Evolutionary conservation across 768 basidiomycete genomes (phyloP).

Genomic region (Clavaria fumosa): DNA sequence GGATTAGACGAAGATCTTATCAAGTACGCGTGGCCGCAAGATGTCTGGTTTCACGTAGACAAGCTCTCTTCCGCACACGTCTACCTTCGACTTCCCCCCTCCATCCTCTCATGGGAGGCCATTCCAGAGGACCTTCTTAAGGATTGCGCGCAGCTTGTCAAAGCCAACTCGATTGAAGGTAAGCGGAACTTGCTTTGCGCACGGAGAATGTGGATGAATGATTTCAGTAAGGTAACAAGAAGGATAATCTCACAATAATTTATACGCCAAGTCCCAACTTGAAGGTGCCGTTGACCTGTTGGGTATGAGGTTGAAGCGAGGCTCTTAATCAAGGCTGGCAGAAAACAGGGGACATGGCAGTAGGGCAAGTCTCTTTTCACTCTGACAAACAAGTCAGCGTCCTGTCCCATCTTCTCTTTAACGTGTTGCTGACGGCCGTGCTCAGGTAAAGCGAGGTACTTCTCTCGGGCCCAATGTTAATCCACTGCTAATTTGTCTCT

Average conservation of each 20-base stretch:
- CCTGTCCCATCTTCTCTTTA: background rate
- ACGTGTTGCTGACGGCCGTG: background rate
- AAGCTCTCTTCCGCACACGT: slow-evolving; percentile 95
- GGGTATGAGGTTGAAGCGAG: background rate
- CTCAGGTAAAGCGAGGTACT: slow-evolving; percentile 10
- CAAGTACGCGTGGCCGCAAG: slow-evolving; percentile 80
- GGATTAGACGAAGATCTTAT: slow-evolving; percentile 84
- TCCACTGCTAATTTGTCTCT: slow-evolving; percentile 1
- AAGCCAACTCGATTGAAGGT: slow-evolving; percentile 97
- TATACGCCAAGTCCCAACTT: slow-evolving; percentile 89
- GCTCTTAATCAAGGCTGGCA: slow-evolving; percentile 16
- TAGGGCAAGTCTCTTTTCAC: slow-evolving; percentile 92
- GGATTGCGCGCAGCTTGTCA: slow-evolving; percentile 91
- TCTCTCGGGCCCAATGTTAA: background rate
- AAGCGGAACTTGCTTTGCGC: background rate
- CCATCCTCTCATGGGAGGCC: slow-evolving; percentile 67
- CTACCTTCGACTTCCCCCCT: slow-evolving; percentile 76
- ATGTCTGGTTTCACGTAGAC: slow-evolving; percentile 95
- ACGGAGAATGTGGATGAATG: background rate
- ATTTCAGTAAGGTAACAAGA: slow-evolving; percentile 78
- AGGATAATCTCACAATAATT: slow-evolving; percentile 83
- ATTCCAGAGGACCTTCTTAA: slow-evolving; percentile 64
- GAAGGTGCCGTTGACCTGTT: slow-evolving; percentile 37
- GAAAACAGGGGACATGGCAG: slow-evolving; percentile 98
- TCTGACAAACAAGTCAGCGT: slow-evolving; percentile 62